Evolutionary conservation across 257 asterid genomes (phyloP).

Genomic region (Verbascum thapsus): DNA sequence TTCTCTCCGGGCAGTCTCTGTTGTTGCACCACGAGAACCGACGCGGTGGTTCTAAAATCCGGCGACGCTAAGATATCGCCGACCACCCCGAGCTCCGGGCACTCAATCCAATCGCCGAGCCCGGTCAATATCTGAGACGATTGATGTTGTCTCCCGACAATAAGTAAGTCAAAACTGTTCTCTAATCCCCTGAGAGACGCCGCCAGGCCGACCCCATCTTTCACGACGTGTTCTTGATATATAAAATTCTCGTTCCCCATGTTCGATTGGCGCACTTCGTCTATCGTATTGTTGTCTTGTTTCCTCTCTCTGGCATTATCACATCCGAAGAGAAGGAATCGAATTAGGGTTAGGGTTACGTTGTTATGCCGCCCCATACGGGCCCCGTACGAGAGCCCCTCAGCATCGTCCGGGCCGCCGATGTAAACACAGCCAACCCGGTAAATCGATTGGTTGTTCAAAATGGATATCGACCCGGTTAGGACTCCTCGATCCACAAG

Average conservation of each 20-base stretch:
- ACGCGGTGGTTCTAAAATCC: slow-evolving; percentile 44
- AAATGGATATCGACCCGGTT: slow-evolving; percentile 35
- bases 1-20: slow-evolving; percentile 40
- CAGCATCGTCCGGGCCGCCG: slow-evolving; percentile 61
- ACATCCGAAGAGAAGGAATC: slow-evolving; percentile 46
- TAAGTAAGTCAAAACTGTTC: slow-evolving; percentile 39
- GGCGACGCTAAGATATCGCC: slow-evolving; percentile 56
- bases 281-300: slow-evolving; percentile 42
- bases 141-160: slow-evolving; percentile 50
- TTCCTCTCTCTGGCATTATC: slow-evolving; percentile 51
- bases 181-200: slow-evolving; percentile 38
- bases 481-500: slow-evolving; percentile 49
- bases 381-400: slow-evolving; percentile 47
- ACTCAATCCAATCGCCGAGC: slow-evolving; percentile 55
- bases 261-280: slow-evolving; percentile 45
- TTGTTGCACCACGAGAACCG: slow-evolving; percentile 59
- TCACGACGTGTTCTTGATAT: slow-evolving; percentile 52
- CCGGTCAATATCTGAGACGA: slow-evolving; percentile 49
- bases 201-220: slow-evolving; percentile 49
- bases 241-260: slow-evolving; percentile 37
- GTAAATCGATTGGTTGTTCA: slow-evolving; percentile 36
- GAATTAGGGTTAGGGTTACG: slow-evolving; percentile 41
- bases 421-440: slow-evolving; percentile 47
- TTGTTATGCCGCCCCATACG: slow-evolving; percentile 45
- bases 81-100: slow-evolving; percentile 56